Evolutionary conservation across 805 yeast genomes (phyloP).

Genomic region (Candida pseudofarinosa): DNA sequence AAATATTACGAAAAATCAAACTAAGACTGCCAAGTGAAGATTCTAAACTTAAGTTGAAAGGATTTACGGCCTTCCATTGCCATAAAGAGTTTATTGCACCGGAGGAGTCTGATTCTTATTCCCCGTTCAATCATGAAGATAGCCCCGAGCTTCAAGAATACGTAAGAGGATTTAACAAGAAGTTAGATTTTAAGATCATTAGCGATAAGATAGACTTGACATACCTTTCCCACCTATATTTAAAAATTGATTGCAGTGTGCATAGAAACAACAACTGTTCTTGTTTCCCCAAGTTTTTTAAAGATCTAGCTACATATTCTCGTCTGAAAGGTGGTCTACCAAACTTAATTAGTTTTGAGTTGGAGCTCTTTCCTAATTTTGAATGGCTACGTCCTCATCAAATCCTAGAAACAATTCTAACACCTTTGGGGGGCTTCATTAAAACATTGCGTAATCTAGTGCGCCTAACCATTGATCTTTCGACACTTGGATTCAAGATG

Average conservation of each 20-base stretch:
- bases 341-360: conserved; percentile 23
- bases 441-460: conserved; percentile 19
- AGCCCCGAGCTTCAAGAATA: conserved; percentile 8
- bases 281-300: conserved; percentile 26
- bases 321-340: conserved; percentile 24
- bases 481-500: conserved; percentile 36
- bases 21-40: conserved; percentile 10
- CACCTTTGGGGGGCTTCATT: conserved; percentile 29
- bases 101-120: conserved; percentile 9
- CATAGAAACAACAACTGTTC: conserved; percentile 18
- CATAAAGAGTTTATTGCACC: conserved; percentile 20
- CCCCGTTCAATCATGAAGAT: background rate
- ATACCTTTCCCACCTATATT: conserved; percentile 17
- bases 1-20: conserved; percentile 19
- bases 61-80: conserved; percentile 29
- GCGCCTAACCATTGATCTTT: conserved; percentile 26
- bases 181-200: conserved; percentile 16
- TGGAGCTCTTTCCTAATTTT: conserved; percentile 27
- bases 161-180: conserved; percentile 15
- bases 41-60: conserved; percentile 21
- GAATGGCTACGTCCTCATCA: conserved; percentile 36
- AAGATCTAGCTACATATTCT: conserved; percentile 20
- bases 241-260: conserved; percentile 30
- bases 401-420: conserved; percentile 23
- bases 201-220: conserved; percentile 22